A percentile compares a stretch with the other conserved stretches of the same genome.
Evolutionary conservation across 73 alveolate species (phyloP).

Genomic region (Paramecium tetraurelia): DNA sequence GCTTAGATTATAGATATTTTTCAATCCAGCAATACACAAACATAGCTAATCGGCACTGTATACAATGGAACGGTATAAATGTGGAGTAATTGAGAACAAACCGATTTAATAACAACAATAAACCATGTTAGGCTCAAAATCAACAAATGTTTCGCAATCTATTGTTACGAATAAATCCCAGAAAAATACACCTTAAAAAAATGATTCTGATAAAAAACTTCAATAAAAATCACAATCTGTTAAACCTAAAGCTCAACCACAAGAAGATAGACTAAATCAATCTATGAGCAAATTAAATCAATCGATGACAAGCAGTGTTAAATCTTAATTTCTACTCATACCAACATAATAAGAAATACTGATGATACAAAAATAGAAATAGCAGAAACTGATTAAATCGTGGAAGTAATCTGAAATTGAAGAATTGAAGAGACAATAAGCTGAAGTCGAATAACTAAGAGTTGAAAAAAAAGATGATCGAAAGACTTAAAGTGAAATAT

Average conservation of each 20-base stretch:
- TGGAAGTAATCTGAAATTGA: conserved; percentile 33
- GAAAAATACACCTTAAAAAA: background rate
- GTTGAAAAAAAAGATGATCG: background rate
- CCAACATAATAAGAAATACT: background rate
- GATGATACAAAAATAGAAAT: background rate
- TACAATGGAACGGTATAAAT: background rate
- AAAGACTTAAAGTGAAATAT: conserved; percentile 22
- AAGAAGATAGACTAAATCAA: conserved; percentile 7
- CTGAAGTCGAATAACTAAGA: background rate
- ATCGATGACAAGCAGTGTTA: conserved; percentile 47
- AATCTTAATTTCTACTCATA: background rate
- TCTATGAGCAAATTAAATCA: background rate
- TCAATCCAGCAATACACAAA: background rate
- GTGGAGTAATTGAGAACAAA: background rate
- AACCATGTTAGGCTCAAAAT: background rate
- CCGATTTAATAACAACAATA: background rate
- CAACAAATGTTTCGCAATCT: background rate
- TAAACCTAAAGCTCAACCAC: background rate
- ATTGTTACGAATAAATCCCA: background rate
- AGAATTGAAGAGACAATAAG: conserved; percentile 20
- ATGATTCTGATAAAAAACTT: background rate
- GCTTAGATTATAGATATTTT: background rate
- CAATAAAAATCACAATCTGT: background rate
- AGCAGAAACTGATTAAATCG: background rate
- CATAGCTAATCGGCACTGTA: background rate